phyloP scores from a whole-genome alignment of 129 eudicot genomes.

The Deinandra increscens region DNA sequence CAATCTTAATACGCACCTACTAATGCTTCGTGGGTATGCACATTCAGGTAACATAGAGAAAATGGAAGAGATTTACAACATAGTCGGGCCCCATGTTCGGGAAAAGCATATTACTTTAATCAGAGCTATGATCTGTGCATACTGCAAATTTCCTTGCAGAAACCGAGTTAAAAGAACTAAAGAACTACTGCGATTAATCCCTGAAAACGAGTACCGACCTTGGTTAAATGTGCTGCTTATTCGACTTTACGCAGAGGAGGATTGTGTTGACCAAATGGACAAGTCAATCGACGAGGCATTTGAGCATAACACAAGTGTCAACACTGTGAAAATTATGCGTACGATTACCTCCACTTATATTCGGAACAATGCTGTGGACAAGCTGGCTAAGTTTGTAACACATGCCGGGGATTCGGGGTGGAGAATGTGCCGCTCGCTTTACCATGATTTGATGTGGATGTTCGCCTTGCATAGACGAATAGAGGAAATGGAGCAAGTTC shows the following conservation, averaged over 20 bases:
- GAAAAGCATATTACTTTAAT: slow-evolving; percentile 37
- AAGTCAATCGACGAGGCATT: slow-evolving; percentile 63
- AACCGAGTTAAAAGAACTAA: slow-evolving; percentile 54
- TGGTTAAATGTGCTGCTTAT: slow-evolving; percentile 78
- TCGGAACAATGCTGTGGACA: slow-evolving; percentile 58
- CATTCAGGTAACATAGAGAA: slow-evolving; percentile 61
- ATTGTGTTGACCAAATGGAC: slow-evolving; percentile 64
- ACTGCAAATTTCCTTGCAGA: slow-evolving; percentile 45
- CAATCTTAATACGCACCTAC: slow-evolving; percentile 44
- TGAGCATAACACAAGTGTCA: slow-evolving; percentile 48
- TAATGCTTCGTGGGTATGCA: slow-evolving; percentile 94
- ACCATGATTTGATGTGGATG: slow-evolving; percentile 75
- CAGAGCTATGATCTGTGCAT: slow-evolving; percentile 70
- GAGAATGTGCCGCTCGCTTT: slow-evolving; percentile 61
- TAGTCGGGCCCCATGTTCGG: slow-evolving; percentile 37
- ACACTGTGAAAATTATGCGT: slow-evolving; percentile 42
- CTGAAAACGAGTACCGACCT: slow-evolving; percentile 59
- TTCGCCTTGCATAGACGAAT: slow-evolving; percentile 55
- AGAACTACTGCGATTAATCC: slow-evolving; percentile 51
- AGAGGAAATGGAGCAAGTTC: slow-evolving; percentile 82
- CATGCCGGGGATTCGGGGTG: slow-evolving; percentile 72
- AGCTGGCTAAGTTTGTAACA: slow-evolving; percentile 57
- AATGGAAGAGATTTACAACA: slow-evolving; percentile 73
- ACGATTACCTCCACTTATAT: slow-evolving; percentile 50
- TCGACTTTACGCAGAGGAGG: slow-evolving; percentile 66